Evolutionary conservation across 306 rosid species (phyloP), one percentile per base, ranked within the genome.

Genomic region (Prosopis cineraria): DNA sequence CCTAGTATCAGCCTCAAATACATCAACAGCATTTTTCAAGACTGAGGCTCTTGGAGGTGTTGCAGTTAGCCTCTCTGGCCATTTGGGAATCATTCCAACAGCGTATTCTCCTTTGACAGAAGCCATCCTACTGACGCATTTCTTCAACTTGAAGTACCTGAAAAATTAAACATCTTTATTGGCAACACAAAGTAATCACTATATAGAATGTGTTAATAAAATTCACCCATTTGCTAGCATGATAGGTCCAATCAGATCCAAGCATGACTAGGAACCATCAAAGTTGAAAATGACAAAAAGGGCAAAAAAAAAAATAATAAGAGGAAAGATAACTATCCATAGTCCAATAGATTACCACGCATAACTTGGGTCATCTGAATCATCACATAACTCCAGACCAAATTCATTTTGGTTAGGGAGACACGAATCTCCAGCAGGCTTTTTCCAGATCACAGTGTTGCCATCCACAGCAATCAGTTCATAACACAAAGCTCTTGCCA

Each of bases 361-460:
- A 80, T 77, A 81, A 84, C 83, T 91, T 77, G 92, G 85, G 76
- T 88, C 91, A 77, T 87, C 93, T 60, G 92, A 84, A 67, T 89
- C 92, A 74, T 85, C 91, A 63, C 98, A 95, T 80, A 91, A 80
- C 68, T 87, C 85, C 22, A 95, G 84, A 83, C 96, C 91, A 83
- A 89, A 91, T 87, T 92, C 97, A 83, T 89, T 91, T 87, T 85
- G 89, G 80, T 88, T 92, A 19, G 97, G 96, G 68, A 90, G 88
- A 81, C 98, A 95, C 30, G 92, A 58, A 73, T 83, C 93, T 70
- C 80, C 89, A 36, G 79, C 68, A 27, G 96, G 92, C 84, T 95
- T 92, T 83, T 91, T 95, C 98, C 98, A 95, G 86, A 95, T 84
- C 41, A 87, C 98, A 52, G 97, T 95, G 80, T 89, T 92, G 44